Evolutionary conservation across 164 flowering plant genomes (phyloP).

Genomic region (Litsea cubeba): DNA sequence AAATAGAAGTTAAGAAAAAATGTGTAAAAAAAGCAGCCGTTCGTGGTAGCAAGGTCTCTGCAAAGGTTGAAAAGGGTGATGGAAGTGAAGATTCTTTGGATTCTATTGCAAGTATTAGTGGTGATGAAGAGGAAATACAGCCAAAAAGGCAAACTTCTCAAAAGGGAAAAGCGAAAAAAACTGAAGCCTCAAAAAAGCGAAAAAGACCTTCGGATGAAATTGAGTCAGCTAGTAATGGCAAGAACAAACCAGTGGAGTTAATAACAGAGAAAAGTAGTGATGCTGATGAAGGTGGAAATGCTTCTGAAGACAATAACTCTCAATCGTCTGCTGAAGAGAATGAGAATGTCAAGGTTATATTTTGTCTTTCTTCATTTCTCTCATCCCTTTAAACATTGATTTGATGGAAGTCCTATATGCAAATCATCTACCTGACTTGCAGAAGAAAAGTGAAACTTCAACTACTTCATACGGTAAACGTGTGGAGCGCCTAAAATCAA

Average conservation of each 20-base stretch:
- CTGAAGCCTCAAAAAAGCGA: slow-evolving; percentile 45
- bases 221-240: slow-evolving; percentile 39
- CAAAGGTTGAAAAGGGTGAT: slow-evolving; percentile 22
- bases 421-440: slow-evolving; percentile 22
- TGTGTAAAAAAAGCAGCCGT: slow-evolving; percentile 21
- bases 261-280: slow-evolving; percentile 36
- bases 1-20: slow-evolving; percentile 30
- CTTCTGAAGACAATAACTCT: slow-evolving; percentile 50
- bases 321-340: slow-evolving; percentile 58
- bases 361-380: not conserved
- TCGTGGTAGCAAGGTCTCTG: slow-evolving; percentile 22
- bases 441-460: slow-evolving; percentile 58
- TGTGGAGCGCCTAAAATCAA: slow-evolving; percentile 76
- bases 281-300: slow-evolving; percentile 41
- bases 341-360: slow-evolving; percentile 51
- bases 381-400: not conserved
- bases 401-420: not conserved
- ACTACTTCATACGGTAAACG: slow-evolving; percentile 67
- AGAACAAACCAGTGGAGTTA: slow-evolving; percentile 33
- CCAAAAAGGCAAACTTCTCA: slow-evolving; percentile 40
- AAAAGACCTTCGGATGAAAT: slow-evolving; percentile 38
- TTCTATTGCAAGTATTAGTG: slow-evolving; percentile 11
- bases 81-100: slow-evolving; percentile 39
- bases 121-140: slow-evolving; percentile 41
- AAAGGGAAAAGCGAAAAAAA: slow-evolving; percentile 31